Evolutionary conservation across 2,329 filamentous ascomycete species (phyloP), one percentile per base, ranked within the genome.

Genomic region (Trichoderma oligosporum): DNA sequence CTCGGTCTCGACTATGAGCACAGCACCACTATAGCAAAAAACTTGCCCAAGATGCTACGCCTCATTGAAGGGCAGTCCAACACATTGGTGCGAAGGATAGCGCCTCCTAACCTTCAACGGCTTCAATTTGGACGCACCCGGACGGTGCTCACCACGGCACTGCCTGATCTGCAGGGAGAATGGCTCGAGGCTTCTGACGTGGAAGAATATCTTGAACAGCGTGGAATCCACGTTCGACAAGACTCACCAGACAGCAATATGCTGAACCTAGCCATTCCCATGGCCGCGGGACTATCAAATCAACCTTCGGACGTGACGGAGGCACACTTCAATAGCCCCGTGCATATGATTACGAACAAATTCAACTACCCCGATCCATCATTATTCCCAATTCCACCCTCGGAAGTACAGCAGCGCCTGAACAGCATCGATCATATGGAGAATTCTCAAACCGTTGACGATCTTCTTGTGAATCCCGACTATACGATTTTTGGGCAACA

Each of bases 181-280:
- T 58, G 56, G 56, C 56, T 58, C 9, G 56, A 55, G 18, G 38
- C 56, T 11, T 53, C 24, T 7, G 56, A 58, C 25, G 56, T 58
- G 14, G 56, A 58, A 18, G 56, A 58, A 20, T 58, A 58, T 42
- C 56, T 58, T 22, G 56, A 49, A 20, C 56, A 58, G 46, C 35
- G 56, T 5, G 56, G 56, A 7, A 58, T 58, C 11, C 55, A 45
- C 16, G 31, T 55, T 16, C 38, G 49, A 25, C 20, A 47, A 5
- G 51, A 56, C 18, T 29, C 53, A 9, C 53, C 53, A 33, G 20
- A 55, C 31, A 31, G 18, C n/a, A 33, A 48, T 7, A 41, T 41
- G 44, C 35, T 58, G 31, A 47, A 36, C 24, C 24, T 49, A 7
- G 31, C 48, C 2, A 33, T 45, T 1, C 48, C 56, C 20, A 8